Evolutionary conservation across 805 yeast species (phyloP).

Genomic region (Cyberlindnera maclurae): DNA sequence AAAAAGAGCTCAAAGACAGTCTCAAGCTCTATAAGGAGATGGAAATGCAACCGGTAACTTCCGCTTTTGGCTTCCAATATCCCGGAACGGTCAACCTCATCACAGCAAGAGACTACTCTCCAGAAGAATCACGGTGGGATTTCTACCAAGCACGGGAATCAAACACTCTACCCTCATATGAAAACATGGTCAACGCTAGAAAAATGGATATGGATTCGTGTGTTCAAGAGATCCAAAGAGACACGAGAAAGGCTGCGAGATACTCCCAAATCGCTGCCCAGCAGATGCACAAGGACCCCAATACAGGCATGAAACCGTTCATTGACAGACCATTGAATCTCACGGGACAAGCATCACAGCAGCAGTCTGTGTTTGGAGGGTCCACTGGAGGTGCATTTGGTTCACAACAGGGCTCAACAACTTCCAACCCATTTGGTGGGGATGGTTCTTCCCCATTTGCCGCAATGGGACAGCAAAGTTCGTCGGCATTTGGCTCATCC

Average conservation of each 20-base stretch:
- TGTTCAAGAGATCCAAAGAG: slow-evolving; percentile 29
- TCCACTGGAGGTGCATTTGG: slow-evolving; percentile 5
- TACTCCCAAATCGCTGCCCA: slow-evolving; percentile 43
- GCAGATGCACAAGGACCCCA: slow-evolving; percentile 23
- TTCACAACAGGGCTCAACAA: background rate
- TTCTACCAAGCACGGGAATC: slow-evolving; percentile 35
- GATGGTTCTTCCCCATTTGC: slow-evolving; percentile 1
- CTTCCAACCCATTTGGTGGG: background rate
- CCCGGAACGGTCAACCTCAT: slow-evolving; percentile 46
- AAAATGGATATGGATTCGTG: slow-evolving; percentile 41
- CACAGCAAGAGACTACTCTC: slow-evolving; percentile 44
- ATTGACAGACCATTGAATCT: slow-evolving; percentile 29
- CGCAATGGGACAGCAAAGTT: background rate
- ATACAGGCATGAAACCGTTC: slow-evolving; percentile 25
- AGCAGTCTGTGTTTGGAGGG: background rate
- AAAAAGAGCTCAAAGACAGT: slow-evolving; percentile 24
- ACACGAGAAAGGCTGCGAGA: slow-evolving; percentile 46
- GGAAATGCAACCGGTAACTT: slow-evolving; percentile 25
- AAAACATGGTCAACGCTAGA: slow-evolving; percentile 34
- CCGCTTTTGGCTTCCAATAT: slow-evolving; percentile 40
- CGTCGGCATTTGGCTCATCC: slow-evolving; percentile 9
- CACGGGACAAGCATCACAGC: slow-evolving; percentile 13
- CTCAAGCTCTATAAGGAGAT: slow-evolving; percentile 16
- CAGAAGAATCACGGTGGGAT: slow-evolving; percentile 44
- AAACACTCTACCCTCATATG: slow-evolving; percentile 33